These are phyloP conservation scores for Hortaea werneckii DNA, from an alignment of 2,329 filamentous ascomycete species.

Conservation along the genomic window DNA sequence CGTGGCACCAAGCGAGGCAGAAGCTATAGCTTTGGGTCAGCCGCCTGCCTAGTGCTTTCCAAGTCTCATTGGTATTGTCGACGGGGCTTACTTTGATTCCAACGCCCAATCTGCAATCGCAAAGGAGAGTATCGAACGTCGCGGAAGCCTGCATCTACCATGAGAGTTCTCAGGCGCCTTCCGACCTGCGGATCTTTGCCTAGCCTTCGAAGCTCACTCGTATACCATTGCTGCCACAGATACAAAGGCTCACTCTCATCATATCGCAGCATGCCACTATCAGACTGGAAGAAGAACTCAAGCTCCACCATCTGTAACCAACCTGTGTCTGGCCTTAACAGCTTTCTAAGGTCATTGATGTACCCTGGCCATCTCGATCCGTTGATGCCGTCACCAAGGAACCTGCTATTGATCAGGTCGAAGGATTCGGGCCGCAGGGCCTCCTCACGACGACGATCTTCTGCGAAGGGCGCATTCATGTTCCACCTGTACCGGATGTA, in stretches of 20 bases:
- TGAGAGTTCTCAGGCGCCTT: slow-evolving; percentile 6
- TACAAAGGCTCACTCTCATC: slow-evolving; percentile 8
- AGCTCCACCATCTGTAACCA: slow-evolving; percentile 88
- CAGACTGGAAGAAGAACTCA: slow-evolving; percentile 75
- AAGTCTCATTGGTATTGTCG: not conserved
- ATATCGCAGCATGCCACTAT: slow-evolving; percentile 52
- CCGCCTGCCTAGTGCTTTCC: not conserved
- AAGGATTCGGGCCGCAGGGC: slow-evolving; percentile 46
- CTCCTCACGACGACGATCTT: slow-evolving; percentile 8
- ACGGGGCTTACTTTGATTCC: slow-evolving; percentile 3
- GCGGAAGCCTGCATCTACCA: slow-evolving; percentile 13
- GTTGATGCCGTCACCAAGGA: slow-evolving; percentile 63
- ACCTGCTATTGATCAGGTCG: slow-evolving; percentile 72
- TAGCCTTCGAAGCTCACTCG: slow-evolving; percentile 7
- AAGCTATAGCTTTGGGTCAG: not conserved
- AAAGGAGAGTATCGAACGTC: not conserved
- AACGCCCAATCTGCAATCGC: slow-evolving; percentile 5
- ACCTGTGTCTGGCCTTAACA: slow-evolving; percentile 58
- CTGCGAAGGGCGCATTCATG: slow-evolving; percentile 22
- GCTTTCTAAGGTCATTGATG: slow-evolving; percentile 61
- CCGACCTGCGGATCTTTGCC: slow-evolving; percentile 16
- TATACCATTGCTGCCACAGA: slow-evolving; percentile 19
- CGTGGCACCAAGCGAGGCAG: slow-evolving; percentile 1
- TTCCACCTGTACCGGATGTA: slow-evolving; percentile 24
- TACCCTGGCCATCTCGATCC: slow-evolving; percentile 63